Evolutionary conservation across 352 stramenopile genomes (phyloP).

Genomic region (Pythium sukuiense): DNA sequence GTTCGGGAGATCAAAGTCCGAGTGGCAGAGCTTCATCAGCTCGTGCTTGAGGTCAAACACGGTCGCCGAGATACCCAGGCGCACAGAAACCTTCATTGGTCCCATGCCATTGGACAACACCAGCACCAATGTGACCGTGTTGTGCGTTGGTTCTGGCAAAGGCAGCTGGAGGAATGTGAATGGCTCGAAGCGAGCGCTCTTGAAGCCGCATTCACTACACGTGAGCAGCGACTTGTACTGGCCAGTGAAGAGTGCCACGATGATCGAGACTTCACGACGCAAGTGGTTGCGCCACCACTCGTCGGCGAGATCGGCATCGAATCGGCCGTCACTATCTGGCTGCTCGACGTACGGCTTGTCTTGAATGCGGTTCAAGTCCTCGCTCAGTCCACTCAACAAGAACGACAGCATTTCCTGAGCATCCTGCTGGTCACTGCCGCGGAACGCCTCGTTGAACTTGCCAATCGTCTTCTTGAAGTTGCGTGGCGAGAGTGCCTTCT

Average conservation of each 20-base stretch:
- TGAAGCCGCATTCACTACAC: slow-evolving; percentile 96
- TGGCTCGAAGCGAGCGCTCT: slow-evolving; percentile 91
- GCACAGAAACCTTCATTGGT: slow-evolving; percentile 80
- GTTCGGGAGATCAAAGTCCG: slow-evolving; percentile 62
- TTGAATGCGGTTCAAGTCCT: slow-evolving; percentile 98
- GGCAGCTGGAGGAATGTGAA: slow-evolving; percentile 91
- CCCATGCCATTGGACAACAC: slow-evolving; percentile 70
- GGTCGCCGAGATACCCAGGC: slow-evolving; percentile 77
- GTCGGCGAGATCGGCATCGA: slow-evolving; percentile 96
- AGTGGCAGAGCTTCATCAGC: slow-evolving; percentile 76
- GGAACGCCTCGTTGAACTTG: slow-evolving; percentile 96
- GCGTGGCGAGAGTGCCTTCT: slow-evolving; percentile 89
- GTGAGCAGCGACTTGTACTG: slow-evolving; percentile 98
- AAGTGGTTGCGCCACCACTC: slow-evolving; percentile 99
- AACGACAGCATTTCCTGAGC: slow-evolving; percentile 96
- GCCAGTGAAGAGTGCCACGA: slow-evolving; percentile 99
- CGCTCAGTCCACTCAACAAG: slow-evolving; percentile 96
- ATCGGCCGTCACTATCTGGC: slow-evolving; percentile 95
- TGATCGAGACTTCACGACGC: slow-evolving; percentile 96
- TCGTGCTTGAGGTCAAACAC: slow-evolving; percentile 88
- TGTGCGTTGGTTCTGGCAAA: slow-evolving; percentile 85
- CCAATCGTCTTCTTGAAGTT: slow-evolving; percentile 94
- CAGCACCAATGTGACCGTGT: slow-evolving; percentile 79
- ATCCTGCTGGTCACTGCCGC: slow-evolving; percentile 98
- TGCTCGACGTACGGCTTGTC: slow-evolving; percentile 98